Evolutionary conservation across 225 moss, liverwort and hornwort species (phyloP), one percentile per base, ranked within the genome.

Genomic region (Bryoerythrophyllum caledonicum): DNA sequence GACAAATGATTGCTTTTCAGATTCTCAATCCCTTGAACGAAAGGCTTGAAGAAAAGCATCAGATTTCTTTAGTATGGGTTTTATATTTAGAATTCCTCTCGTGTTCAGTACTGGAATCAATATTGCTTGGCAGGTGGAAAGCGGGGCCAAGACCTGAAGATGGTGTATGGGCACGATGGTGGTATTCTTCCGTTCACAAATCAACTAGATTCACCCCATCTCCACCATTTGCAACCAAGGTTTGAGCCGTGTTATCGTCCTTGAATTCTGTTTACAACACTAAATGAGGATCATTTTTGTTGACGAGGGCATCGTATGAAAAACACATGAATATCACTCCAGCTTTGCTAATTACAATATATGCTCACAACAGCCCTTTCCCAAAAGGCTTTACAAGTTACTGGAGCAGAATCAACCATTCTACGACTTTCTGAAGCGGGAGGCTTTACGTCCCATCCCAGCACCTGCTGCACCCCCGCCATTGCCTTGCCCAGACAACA

Each of bases 131-230:
- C 84, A 96, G 95, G 80, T 96, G 95, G 95, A 86, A 90, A 70
- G 87, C 93, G 83, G 93, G 95, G 49, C 89, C 93, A 63, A 96
- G 91, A 78, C 86, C 84, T 76, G 90, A 96, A 77, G 95, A 96
- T 85, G 95, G 95, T 71, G 56, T 96, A 48, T 96, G 95, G 93
- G 95, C 93, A 9, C 87, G 90, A 37, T 93, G 90, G 90, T 96
- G 95, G 95, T 96, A 96, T 81, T 78, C 72, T 54, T 16, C 65
- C 71, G 95, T 96, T 53, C 95, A 96, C 61, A 86, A 89, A 80
- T 86, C 95, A 59, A 96, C 95, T 19, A 86, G 83, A 58, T 96
- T 96, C 64, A 76, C 44, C 11, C 76, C 87, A 54, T 74, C 87
- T 41, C 82, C 87, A 71, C 82, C 80, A 57, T 90, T 90, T 77